phyloP scores from a whole-genome alignment of 1,284 basidiomycete species.

The Marasmius tenuissimus region DNA sequence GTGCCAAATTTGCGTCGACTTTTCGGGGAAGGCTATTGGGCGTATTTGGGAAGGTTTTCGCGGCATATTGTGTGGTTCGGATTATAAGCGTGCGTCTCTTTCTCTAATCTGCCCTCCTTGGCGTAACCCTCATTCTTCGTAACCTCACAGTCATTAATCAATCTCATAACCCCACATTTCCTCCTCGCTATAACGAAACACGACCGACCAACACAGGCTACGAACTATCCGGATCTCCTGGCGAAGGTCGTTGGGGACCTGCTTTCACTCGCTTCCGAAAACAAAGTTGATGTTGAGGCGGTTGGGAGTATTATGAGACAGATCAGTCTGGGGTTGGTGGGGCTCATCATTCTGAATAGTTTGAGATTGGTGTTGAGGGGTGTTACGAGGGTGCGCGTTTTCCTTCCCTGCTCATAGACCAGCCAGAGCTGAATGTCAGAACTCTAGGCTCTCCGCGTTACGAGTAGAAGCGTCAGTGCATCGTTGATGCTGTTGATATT shows the following conservation, averaged over 20 bases:
- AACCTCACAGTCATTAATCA: conserved; percentile 52
- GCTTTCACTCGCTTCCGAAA: conserved; percentile 43
- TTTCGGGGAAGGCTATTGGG: conserved; percentile 52
- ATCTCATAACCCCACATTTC: conserved; percentile 46
- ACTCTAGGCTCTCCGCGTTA: conserved; percentile 56
- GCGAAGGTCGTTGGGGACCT: conserved; percentile 55
- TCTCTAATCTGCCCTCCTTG: conserved; percentile 2
- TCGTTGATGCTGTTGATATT: conserved; percentile 72
- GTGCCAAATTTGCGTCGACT: conserved; percentile 53
- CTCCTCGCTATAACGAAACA: conserved; percentile 28
- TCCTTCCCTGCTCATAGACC: not conserved
- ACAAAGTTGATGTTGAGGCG: conserved; percentile 34
- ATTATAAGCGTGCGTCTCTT: conserved; percentile 56
- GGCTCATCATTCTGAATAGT: conserved; percentile 70
- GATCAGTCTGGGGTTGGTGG: conserved; percentile 67
- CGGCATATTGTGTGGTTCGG: conserved; percentile 67
- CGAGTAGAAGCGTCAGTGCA: conserved; percentile 65
- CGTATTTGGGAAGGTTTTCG: conserved; percentile 53
- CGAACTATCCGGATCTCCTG: conserved; percentile 59
- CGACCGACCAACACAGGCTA: conserved; percentile 26
- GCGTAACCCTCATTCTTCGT: not conserved
- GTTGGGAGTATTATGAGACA: conserved; percentile 39
- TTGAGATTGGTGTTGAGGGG: conserved; percentile 65
- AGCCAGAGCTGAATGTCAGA: not conserved
- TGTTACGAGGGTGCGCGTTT: conserved; percentile 55